A percentile compares a stretch with the other conserved stretches of the same genome.
phyloP scores from a whole-genome alignment of 1,139 yeast species.

The Pichia cactophila region DNA sequence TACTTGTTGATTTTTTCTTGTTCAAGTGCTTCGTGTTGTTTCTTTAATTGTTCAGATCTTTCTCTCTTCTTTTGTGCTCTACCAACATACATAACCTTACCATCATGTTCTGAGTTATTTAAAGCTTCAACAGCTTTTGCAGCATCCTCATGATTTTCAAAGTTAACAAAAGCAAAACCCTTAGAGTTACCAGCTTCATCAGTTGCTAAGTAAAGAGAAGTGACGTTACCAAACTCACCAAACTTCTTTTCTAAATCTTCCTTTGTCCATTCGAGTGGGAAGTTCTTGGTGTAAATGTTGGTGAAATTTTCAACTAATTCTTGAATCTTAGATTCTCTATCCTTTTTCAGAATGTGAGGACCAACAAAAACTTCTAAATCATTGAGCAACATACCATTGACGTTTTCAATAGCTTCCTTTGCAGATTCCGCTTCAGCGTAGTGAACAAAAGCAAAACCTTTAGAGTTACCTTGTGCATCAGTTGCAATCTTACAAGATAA shows the following conservation, averaged over 20 bases:
- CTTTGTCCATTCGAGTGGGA: constrained; percentile 62
- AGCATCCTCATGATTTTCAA: constrained; percentile 80
- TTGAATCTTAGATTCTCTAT: constrained; percentile 91
- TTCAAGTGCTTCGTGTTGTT: constrained; percentile 89
- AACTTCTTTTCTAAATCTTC: constrained; percentile 73
- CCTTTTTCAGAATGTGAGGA: constrained; percentile 87
- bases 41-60: constrained; percentile 93
- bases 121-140: constrained; percentile 85
- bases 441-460: constrained; percentile 97
- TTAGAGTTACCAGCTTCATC: constrained; percentile 86
- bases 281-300: constrained; percentile 90
- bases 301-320: constrained; percentile 91
- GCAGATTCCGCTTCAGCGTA: constrained; percentile 94
- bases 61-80: constrained; percentile 99
- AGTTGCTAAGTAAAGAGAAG: constrained; percentile 76
- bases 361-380: constrained; percentile 96
- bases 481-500: constrained; percentile 97
- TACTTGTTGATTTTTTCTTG: constrained; percentile 88
- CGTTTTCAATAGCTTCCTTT: constrained; percentile 90
- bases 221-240: constrained; percentile 67
- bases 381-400: constrained; percentile 97
- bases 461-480: constrained; percentile 85
- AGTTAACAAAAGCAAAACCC: constrained; percentile 96
- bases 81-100: constrained; percentile 87
- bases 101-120: constrained; percentile 79